Base-by-base conservation (phyloP, 345 rosid species). In the Gossypium ekmanianum region DNA sequence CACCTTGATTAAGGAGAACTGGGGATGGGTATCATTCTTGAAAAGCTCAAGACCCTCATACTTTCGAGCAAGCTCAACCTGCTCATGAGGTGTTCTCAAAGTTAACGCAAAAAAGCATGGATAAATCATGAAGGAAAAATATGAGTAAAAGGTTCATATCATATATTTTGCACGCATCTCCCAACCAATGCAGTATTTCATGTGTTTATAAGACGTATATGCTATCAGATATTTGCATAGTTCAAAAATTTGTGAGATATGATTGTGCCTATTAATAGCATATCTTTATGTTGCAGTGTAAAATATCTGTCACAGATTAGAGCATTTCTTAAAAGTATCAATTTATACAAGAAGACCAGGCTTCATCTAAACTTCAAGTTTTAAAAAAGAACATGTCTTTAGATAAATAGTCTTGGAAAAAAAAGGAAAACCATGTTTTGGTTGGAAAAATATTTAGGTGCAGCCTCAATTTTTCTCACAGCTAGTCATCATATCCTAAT, bases 11-110 rank as follows among this genome's bases (percentile, higher is more conserved):
- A 90, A 76, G 11, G 82, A 71, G 84, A 82, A 87, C 73, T 91
- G 97, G 55, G 97, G 97, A 84, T 94, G 95, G 20, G 74, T 63
- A 41, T 92, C 90, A 84, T 85, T 92, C 43, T 54, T 71, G 76
- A 94, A 88, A 75, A 88, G 81, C 76, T 91, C 97, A 62, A 88
- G 78, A 66, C 86, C 92, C 0, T 88, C 94, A 80, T 84, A 72
- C 57, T 81, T 84, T 68, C 81, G 88, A 67, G 95, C 94, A 83
- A 91, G 94, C 77, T 94, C 98, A 84, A 86, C 84, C 98, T 94
- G 84, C 76, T 73, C 80, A 83, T 57, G 77, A 73, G 47, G 61
- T 57, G 64, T 20, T 68, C 58, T 24, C 26, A 14, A 24, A 8
- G 45, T 62, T 22, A 34, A 64, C 13, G n/a, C 4, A 54, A 75